Evolutionary conservation across 176 grass and related monocot genomes (phyloP).

Genomic region (Oryza australiensis): DNA sequence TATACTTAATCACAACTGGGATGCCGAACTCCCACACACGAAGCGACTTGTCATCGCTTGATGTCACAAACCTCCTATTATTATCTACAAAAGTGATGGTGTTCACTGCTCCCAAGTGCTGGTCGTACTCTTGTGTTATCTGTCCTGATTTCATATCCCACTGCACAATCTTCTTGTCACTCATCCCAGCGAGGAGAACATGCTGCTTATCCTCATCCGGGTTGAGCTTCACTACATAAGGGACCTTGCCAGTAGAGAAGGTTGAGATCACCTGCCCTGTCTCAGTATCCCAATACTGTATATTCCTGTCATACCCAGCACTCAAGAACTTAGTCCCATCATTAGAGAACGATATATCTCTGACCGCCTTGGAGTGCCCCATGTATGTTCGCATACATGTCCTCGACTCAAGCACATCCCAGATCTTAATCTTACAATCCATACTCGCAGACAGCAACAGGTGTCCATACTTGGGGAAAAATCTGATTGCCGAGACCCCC

Average conservation of each 20-base stretch:
- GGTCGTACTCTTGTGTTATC: conserved; percentile 98
- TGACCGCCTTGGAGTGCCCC: conserved; percentile 96
- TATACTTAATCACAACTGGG: conserved; percentile 98
- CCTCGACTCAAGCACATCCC: conserved; percentile 79
- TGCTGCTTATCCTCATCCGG: conserved; percentile 99
- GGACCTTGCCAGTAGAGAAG: conserved; percentile 95
- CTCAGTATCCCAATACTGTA: conserved; percentile 99
- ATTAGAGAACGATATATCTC: conserved; percentile 94
- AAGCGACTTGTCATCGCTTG: conserved; percentile 94
- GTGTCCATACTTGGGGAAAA: conserved; percentile 88
- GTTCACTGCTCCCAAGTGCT: conserved; percentile 92
- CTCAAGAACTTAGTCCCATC: conserved; percentile 95
- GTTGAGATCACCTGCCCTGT: conserved; percentile 95
- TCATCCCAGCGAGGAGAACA: conserved; percentile 98
- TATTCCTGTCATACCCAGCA: conserved; percentile 93
- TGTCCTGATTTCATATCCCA: conserved; percentile 96
- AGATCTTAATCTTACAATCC: conserved; percentile 99
- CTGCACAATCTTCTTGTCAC: conserved; percentile 99
- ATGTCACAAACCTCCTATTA: conserved; percentile 97
- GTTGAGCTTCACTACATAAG: conserved; percentile 94
- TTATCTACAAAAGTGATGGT: conserved; percentile 99
- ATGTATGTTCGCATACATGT: conserved; percentile 98
- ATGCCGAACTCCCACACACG: conserved; percentile 97
- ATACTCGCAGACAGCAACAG: conserved; percentile 87
- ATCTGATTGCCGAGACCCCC: conserved; percentile 87